Conservation (phyloP, 2,329 filamentous ascomycete species). For the Ceratocystis colombiana region DNA sequence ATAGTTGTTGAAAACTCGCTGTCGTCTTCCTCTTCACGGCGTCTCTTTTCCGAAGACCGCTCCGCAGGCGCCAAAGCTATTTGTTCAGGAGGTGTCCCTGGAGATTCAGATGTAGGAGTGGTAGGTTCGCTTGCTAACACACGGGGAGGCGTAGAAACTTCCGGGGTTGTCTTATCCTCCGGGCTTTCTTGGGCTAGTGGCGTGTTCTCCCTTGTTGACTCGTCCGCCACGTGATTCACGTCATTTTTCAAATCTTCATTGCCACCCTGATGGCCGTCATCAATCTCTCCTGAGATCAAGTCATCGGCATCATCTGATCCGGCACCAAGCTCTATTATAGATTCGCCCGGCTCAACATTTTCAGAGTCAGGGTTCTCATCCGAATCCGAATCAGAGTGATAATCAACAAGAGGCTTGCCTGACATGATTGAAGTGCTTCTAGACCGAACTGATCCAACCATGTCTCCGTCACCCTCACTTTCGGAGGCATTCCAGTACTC, state of each 20-base stretch:
- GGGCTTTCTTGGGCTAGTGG: neutral
- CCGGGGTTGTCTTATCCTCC: conserved; percentile 17
- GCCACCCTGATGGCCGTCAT: neutral
- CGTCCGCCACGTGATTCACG: neutral
- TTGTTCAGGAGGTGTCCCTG: conserved; percentile 32
- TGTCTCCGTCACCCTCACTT: conserved; percentile 35
- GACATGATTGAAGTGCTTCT: conserved; percentile 40
- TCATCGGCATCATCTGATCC: neutral
- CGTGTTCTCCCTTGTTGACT: neutral
- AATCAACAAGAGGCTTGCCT: conserved; percentile 73
- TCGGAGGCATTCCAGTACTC: conserved; percentile 92
- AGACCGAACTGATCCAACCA: conserved; percentile 16
- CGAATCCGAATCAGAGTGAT: conserved; percentile 80
- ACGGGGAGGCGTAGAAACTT: conserved; percentile 25
- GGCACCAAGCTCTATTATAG: neutral
- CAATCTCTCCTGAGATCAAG: neutral
- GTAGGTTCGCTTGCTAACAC: conserved; percentile 25
- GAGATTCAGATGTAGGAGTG: conserved; percentile 25
- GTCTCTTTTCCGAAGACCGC: conserved; percentile 74
- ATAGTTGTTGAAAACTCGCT: conserved; percentile 66
- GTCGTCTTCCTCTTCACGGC: conserved; percentile 80
- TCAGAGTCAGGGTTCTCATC: conserved; percentile 49
- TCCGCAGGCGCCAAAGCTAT: conserved; percentile 53
- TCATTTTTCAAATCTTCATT: neutral
- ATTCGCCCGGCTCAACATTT: conserved; percentile 26